Base-by-base conservation (phyloP, 495 filamentous ascomycete species). In the Durotheca rogersii region DNA sequence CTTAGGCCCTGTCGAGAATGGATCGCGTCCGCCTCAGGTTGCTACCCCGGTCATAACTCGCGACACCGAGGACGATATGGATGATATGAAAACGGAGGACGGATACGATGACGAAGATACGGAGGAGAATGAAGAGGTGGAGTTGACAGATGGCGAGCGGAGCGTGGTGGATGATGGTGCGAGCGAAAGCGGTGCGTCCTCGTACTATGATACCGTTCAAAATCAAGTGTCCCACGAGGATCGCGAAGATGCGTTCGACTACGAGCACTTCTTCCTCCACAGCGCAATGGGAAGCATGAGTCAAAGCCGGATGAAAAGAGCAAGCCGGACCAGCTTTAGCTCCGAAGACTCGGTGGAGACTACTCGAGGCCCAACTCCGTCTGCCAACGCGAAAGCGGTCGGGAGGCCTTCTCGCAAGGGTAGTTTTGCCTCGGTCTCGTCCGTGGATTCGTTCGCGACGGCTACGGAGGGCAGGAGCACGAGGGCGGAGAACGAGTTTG, bases 191-290 rank as follows among this genome's bases (percentile, higher is more conserved):
- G 77, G 70, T 11, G 78, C 75, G 14, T 77, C 79, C n/a, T 55
- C 74, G 7, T 82, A 82, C 58, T 75, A 82, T 59, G 83, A 86
- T 47, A 66, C 76, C 2, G 53, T 75, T 18, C 70, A 76, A 42
- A 69, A 69, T 29, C 72, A 68, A 23, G 62, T 81, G 9, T 80
- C 77, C 3, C 93, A 98, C 61, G 93, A 98, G 71, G 92, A 97
- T 66, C 88, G 93, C 11, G 86, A 91, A 56, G 93, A 98, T 64
- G 93, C 93, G 5, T 98, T 98, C 66, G 93, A 96, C 64, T 98
- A 98, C 55, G 89, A 97, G 61, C 81, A 94, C 60, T 94, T 95
- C 69, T 95, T 95, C 67, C 77, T 96, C 7, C 90, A 95, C 62
- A 90, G 86, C 59, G 88, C 88, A 11, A 81, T 95, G 77, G 88